Percentiles rank a stretch among this genome's conserved stretches.
These are phyloP conservation scores for Physcomitrium patens DNA, from an alignment of 225 moss, liverwort and hornwort species.

Conservation along the genomic window DNA sequence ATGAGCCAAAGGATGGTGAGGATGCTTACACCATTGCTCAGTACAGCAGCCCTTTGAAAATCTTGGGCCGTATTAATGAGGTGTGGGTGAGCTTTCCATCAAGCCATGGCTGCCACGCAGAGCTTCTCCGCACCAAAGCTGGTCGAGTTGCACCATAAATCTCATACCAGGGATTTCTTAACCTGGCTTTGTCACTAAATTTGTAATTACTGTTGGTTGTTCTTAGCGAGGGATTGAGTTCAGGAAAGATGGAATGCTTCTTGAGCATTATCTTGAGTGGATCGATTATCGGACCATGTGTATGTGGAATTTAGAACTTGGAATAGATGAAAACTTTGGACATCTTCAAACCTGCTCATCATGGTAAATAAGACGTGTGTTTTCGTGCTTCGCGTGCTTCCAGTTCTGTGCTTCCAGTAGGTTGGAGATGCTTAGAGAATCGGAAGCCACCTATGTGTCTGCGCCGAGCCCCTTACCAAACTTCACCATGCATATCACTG, in stretches of 20 bases:
- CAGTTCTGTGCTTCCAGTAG: not conserved
- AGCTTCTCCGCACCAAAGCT: slow-evolving; percentile 46
- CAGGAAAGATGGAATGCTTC: slow-evolving; percentile 5
- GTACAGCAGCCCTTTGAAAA: slow-evolving; percentile 77
- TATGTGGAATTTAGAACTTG: slow-evolving; percentile 27
- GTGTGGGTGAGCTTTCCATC: slow-evolving; percentile 81
- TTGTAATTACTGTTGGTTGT: slow-evolving; percentile 26
- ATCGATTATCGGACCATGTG: slow-evolving; percentile 16
- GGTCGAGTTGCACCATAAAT: slow-evolving; percentile 35
- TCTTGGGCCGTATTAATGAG: slow-evolving; percentile 79
- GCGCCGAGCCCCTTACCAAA: not conserved
- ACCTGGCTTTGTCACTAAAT: slow-evolving; percentile 8
- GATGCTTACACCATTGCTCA: slow-evolving; percentile 95
- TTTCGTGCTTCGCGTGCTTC: not conserved
- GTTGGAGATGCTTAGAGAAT: not conserved
- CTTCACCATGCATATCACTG: not conserved
- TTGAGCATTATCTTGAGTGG: slow-evolving; percentile 27
- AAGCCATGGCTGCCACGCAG: slow-evolving; percentile 48
- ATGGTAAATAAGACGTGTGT: not conserved
- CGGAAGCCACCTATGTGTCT: not conserved
- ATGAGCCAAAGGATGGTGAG: slow-evolving; percentile 48
- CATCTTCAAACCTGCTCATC: slow-evolving; percentile 16
- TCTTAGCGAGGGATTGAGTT: slow-evolving; percentile 20
- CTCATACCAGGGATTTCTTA: not conserved
- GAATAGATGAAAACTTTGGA: slow-evolving; percentile 16